A percentile compares a stretch with the other conserved stretches of the same genome.
Conservation (phyloP, 768 basidiomycete species). For the Mycena albidolilacea region DNA sequence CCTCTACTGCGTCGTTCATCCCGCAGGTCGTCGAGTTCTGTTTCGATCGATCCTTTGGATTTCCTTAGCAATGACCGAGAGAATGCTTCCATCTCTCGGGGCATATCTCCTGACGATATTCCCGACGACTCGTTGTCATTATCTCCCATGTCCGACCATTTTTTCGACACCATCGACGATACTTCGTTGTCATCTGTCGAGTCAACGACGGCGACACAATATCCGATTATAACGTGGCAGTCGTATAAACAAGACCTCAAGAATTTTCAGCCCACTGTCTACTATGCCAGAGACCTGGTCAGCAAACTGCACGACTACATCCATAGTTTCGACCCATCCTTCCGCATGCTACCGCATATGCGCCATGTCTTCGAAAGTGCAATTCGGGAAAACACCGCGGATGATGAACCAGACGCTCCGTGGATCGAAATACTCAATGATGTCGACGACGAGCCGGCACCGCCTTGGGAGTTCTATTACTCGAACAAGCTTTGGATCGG, state of each 20-base stretch:
- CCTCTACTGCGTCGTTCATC: constrained; percentile 26
- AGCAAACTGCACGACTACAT: constrained; percentile 77
- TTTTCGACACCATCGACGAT: not conserved
- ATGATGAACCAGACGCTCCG: constrained; percentile 80
- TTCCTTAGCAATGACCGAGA: not conserved
- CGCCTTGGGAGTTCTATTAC: constrained; percentile 91
- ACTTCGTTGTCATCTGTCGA: constrained; percentile 5
- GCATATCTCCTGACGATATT: constrained; percentile 1
- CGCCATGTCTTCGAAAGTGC: constrained; percentile 73
- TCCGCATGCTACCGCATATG: constrained; percentile 59
- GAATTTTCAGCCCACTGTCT: constrained; percentile 52
- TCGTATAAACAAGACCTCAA: constrained; percentile 51
- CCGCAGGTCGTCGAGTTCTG: constrained; percentile 25
- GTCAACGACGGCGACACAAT: not conserved
- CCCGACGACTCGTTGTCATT: not conserved
- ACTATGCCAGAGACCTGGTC: constrained; percentile 67
- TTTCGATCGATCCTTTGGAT: constrained; percentile 18
- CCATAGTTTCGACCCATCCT: constrained; percentile 63
- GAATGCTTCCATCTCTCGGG: constrained; percentile 3
- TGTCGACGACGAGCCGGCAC: constrained; percentile 77
- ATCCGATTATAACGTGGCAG: constrained; percentile 55
- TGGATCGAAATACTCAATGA: constrained; percentile 77
- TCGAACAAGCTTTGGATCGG: constrained; percentile 87
- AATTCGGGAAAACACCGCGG: constrained; percentile 75
- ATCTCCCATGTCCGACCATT: not conserved